Evolutionary conservation across 2,329 filamentous ascomycete species (phyloP).

Genomic region (Clarireedia sp.): DNA sequence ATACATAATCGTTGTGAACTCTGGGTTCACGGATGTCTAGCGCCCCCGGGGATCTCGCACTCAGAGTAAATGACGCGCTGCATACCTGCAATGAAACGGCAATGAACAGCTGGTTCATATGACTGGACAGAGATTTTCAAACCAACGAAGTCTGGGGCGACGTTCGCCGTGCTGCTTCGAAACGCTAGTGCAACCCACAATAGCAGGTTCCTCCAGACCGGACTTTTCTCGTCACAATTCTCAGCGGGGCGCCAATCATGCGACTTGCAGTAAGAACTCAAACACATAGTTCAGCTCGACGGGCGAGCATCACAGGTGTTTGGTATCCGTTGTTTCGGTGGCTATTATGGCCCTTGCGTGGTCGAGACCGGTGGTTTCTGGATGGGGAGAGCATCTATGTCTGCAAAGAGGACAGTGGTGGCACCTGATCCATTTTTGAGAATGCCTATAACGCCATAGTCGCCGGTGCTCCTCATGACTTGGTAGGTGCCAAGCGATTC

Average conservation of each 20-base stretch:
- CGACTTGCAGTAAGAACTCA: conserved; percentile 37
- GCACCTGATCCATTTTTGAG: too few species aligned
- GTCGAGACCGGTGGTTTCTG: too few species aligned
- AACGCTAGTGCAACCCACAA: conserved; percentile 39
- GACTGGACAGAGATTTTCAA: conserved; percentile 36
- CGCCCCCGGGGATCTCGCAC: conserved; percentile 32
- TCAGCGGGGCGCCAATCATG: conserved; percentile 35
- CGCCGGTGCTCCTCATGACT: too few species aligned
- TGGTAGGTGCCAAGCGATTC: too few species aligned
- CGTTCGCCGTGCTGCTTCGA: conserved; percentile 35
- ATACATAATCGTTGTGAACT: conserved; percentile 14
- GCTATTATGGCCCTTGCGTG: too few species aligned
- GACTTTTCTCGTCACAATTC: conserved; percentile 33
- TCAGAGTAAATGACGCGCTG: conserved; percentile 44
- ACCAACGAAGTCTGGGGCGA: conserved; percentile 36
- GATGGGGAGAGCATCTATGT: too few species aligned
- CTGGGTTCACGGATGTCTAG: conserved; percentile 20
- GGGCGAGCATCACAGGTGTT: too few species aligned
- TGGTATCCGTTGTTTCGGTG: too few species aligned
- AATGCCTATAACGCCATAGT: too few species aligned
- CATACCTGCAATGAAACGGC: conserved; percentile 32
- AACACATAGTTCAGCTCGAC: conserved; percentile 34
- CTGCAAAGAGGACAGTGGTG: too few species aligned
- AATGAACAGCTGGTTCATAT: conserved; percentile 27
- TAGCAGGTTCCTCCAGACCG: conserved; percentile 33